Base-by-base conservation (phyloP, 306 rosid genomes). In the Casuarina glauca region DNA sequence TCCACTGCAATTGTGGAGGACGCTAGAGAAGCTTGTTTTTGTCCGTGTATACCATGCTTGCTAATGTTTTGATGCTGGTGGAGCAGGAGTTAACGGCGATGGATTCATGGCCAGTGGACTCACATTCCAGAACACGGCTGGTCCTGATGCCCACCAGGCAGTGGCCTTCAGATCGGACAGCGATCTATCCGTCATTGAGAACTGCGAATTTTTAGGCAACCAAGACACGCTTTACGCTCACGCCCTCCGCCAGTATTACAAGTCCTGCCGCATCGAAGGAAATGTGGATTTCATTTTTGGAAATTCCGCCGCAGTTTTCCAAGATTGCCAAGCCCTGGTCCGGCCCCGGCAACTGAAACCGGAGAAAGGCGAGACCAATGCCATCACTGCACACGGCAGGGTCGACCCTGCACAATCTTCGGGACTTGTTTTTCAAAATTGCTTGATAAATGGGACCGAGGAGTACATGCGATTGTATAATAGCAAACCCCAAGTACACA, bases 191-290 rank as follows among this genome's bases (percentile, higher is more conserved):
- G 74, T 89, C 0, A 74, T 95, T 3, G 91, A 95, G 74, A 86
- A 80, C 53, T 90, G 93, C 3, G 97, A 93, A 70, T 89, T 95
- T 79, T 1, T 87, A 10, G 97, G 99, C 48, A 91, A 95, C 55
- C 99, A 95, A 73, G 99, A 95, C 42, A 93, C 99, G 3, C 89
- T 95, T 8, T 95, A 95, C n/a, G 99, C 93, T 5, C 97, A 84
- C 48, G 76, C 96, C 4, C 91, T 93, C 0, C 91, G 97, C 11
- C 99, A 95, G 39, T 88, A 91, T 61, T 95, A 95, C 83, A 95
- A 93, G 46, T 86, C 91, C 0, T 93, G 99, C 73, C 80, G 80
- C 19, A 93, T 95, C 3, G 16, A 69, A 6, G 99, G 97, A 76
- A 95, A 93, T 9, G 97, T 95, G 0, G 97, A 95, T 58, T 89